phyloP scores from a whole-genome alignment of 225 moss, liverwort and hornwort genomes.

The Straminergon stramineum region DNA sequence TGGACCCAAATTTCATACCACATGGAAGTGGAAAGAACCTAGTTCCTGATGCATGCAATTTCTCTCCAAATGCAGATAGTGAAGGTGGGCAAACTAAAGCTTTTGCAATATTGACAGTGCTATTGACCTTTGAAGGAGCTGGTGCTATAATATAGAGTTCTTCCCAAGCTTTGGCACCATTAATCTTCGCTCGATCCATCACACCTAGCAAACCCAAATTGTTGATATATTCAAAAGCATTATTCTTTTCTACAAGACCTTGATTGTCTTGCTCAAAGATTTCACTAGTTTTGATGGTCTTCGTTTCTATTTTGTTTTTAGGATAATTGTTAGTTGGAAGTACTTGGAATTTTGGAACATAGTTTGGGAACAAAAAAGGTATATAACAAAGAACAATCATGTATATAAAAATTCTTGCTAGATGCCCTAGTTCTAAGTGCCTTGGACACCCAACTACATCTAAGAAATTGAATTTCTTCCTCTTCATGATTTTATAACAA shows the following conservation, averaged over 20 bases:
- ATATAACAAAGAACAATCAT: rapidly evolving
- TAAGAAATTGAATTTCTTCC: background rate
- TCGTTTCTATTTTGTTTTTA: background rate
- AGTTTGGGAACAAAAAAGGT: background rate
- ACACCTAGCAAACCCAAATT: background rate
- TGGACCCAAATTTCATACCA: conserved; percentile 32
- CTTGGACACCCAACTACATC: background rate
- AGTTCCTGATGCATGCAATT: background rate
- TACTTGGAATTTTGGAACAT: background rate
- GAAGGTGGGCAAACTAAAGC: conserved; percentile 2
- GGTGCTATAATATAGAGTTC: background rate
- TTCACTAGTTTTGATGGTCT: background rate
- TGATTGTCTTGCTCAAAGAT: too few species aligned
- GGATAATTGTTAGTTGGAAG: background rate
- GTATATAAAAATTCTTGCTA: background rate
- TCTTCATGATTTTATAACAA: background rate
- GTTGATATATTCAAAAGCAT: background rate
- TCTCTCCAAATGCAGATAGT: background rate
- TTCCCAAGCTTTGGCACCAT: conserved; percentile 28
- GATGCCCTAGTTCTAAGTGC: too few species aligned
- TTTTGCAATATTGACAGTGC: background rate
- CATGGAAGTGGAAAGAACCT: conserved; percentile 13
- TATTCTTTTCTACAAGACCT: background rate
- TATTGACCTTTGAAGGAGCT: background rate
- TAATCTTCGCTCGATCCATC: conserved; percentile 5